A percentile compares a stretch with the other conserved stretches of the same genome.
Conservation (phyloP, 2,329 filamentous ascomycete genomes). For the Ceratocystis papillata region DNA sequence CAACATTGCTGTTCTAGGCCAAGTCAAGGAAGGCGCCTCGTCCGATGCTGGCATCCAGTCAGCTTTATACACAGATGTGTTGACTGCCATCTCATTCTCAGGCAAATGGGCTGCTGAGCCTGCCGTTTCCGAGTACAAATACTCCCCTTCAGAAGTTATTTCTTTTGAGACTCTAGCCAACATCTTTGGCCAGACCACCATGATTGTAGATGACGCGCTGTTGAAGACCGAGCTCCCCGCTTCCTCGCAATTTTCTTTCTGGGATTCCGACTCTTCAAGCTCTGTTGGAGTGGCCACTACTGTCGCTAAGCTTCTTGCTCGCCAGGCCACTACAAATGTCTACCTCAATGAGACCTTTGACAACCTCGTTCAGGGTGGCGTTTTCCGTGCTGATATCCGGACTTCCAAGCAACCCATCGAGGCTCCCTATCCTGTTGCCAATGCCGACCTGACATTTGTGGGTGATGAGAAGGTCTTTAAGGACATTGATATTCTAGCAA, state of each 20-base stretch:
- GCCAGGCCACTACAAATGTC: conserved; percentile 56
- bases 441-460: conserved; percentile 69
- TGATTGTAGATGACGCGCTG: conserved; percentile 41
- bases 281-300: conserved; percentile 54
- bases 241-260: conserved; percentile 72
- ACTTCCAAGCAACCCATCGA: conserved; percentile 74
- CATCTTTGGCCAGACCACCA: conserved; percentile 41
- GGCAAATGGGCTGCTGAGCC: conserved; percentile 53
- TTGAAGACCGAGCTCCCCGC: conserved; percentile 35
- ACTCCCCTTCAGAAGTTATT: conserved; percentile 55
- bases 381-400: conserved; percentile 73
- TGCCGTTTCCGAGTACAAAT: conserved; percentile 74
- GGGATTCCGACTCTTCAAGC: conserved; percentile 70
- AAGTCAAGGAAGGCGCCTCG: conserved; percentile 65
- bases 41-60: conserved; percentile 68
- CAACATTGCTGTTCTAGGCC: conserved; percentile 75
- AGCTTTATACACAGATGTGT: conserved; percentile 80
- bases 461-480: conserved; percentile 70
- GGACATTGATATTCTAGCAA: conserved; percentile 62
- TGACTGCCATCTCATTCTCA: conserved; percentile 74
- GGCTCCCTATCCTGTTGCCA: conserved; percentile 67
- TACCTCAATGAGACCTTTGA: conserved; percentile 52
- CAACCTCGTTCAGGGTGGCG: conserved; percentile 62
- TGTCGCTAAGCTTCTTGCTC: conserved; percentile 52
- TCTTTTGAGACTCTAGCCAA: conserved; percentile 46